Conservation (phyloP, 495 filamentous ascomycete species). For the Daldinia vernicosa region DNA sequence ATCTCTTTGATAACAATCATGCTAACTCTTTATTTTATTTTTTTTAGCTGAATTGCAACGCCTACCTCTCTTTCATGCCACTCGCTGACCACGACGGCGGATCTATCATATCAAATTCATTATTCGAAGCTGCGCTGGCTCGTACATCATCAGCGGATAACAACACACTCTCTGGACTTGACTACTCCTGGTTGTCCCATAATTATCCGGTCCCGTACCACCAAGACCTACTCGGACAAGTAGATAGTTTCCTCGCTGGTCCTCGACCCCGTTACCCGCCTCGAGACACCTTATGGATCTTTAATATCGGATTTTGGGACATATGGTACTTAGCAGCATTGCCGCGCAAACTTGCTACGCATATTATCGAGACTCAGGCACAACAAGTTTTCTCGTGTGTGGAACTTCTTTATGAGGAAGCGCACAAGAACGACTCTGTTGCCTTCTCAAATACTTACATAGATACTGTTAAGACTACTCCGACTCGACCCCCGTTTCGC, state of each 20-base stretch:
- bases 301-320: constrained; percentile 60
- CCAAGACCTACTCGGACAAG: constrained; percentile 54
- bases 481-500: constrained; percentile 45
- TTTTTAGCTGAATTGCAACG: constrained; percentile 48
- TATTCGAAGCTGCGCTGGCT: constrained; percentile 45
- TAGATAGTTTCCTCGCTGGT: constrained; percentile 50
- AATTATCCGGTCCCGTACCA: constrained; percentile 45
- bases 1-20: background rate
- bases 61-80: constrained; percentile 47
- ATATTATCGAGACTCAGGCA: constrained; percentile 43
- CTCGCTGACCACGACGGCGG: constrained; percentile 30
- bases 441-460: constrained; percentile 39
- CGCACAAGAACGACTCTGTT: constrained; percentile 41
- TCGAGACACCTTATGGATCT: constrained; percentile 55
- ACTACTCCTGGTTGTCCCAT: constrained; percentile 51
- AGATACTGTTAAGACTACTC: background rate
- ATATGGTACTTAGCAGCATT: constrained; percentile 56
- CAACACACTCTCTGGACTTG: constrained; percentile 34
- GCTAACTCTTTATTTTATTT: constrained; percentile 28
- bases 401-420: constrained; percentile 53
- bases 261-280: constrained; percentile 36
- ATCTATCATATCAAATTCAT: constrained; percentile 44
- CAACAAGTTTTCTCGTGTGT: constrained; percentile 51
- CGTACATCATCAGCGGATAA: constrained; percentile 31
- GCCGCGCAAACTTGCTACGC: constrained; percentile 46